These are phyloP conservation scores for Trichoderma reesei DNA, from an alignment of 495 filamentous ascomycete genomes.

Conservation along the genomic window DNA sequence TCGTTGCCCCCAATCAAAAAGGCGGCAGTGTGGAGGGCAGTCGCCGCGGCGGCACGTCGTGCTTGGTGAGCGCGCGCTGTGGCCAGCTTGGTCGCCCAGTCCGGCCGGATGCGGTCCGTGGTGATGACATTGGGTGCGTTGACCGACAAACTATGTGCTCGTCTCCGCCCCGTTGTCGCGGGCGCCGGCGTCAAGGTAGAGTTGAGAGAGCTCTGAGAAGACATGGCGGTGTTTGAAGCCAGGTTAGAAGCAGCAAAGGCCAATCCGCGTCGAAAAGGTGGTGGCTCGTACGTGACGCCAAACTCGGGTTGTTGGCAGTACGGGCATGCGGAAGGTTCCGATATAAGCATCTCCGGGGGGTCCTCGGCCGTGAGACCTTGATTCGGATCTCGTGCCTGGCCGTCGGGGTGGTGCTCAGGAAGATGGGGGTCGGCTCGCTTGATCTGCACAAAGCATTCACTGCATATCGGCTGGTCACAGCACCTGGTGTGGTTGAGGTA, in stretches of 20 bases:
- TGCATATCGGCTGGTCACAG: constrained; percentile 95
- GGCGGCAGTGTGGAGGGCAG: constrained; percentile 87
- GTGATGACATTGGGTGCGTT: constrained; percentile 75
- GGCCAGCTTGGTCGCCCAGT: constrained; percentile 86
- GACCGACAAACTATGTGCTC: constrained; percentile 75
- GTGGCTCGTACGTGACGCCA: constrained; percentile 82
- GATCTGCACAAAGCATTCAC: constrained; percentile 98
- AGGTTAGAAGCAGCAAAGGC: constrained; percentile 48
- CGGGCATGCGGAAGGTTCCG: constrained; percentile 85
- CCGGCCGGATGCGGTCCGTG: constrained; percentile 82
- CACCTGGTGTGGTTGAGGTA: constrained; percentile 94
- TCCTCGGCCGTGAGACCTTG: constrained; percentile 28
- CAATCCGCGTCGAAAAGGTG: constrained; percentile 78
- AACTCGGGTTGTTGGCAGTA: constrained; percentile 95
- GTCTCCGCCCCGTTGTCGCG: constrained; percentile 41
- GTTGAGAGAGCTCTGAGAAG: constrained; percentile 46
- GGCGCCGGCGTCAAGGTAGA: constrained; percentile 26
- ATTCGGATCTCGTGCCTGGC: constrained; percentile 38
- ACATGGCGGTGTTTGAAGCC: constrained; percentile 56
- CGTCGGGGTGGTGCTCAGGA: constrained; percentile 67
- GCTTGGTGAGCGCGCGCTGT: constrained; percentile 76
- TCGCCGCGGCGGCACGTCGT: constrained; percentile 83
- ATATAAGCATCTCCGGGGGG: constrained; percentile 64
- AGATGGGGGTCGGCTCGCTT: constrained; percentile 93
- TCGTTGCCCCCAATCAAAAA: constrained; percentile 70